phyloP scores from a whole-genome alignment of 495 filamentous ascomycete genomes.

The Chlorociboria aeruginascens region DNA sequence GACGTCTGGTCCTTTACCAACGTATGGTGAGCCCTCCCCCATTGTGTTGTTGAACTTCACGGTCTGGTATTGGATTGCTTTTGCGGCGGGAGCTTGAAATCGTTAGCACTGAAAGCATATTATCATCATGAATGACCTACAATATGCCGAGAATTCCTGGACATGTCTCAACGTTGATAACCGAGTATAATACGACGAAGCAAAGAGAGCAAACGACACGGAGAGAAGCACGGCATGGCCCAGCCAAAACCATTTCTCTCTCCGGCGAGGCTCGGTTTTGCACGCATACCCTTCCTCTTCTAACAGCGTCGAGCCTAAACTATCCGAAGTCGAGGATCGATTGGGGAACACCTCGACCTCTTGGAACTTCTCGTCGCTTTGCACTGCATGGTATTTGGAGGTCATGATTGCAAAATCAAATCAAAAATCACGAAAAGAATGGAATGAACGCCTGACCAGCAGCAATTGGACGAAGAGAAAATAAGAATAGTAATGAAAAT shows the following conservation, averaged over 20 bases:
- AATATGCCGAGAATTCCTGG: slow-evolving; percentile 17
- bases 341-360: neutral
- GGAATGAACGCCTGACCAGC: slow-evolving; percentile 18
- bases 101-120: slow-evolving; percentile 12
- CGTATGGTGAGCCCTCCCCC: slow-evolving; percentile 27
- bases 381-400: slow-evolving; percentile 16
- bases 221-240: slow-evolving; percentile 31
- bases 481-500: slow-evolving; percentile 11
- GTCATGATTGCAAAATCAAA: slow-evolving; percentile 15
- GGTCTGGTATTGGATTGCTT: slow-evolving; percentile 32
- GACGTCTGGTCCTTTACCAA: slow-evolving; percentile 31
- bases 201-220: slow-evolving; percentile 29
- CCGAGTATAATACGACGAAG: slow-evolving; percentile 26
- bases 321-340: slow-evolving; percentile 6
- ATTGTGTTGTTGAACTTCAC: slow-evolving; percentile 31
- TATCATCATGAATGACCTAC: slow-evolving; percentile 2
- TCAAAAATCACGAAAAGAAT: slow-evolving; percentile 22
- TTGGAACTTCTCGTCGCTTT: slow-evolving; percentile 13
- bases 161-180: slow-evolving; percentile 19
- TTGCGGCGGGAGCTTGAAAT: slow-evolving; percentile 27
- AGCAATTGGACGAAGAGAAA: slow-evolving; percentile 4
- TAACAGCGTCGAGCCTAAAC: slow-evolving; percentile 13
- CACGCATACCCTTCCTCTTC: slow-evolving; percentile 25
- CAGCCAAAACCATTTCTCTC: slow-evolving; percentile 31
- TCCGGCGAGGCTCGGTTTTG: neutral